Evolutionary conservation across 176 grass and related monocot species (phyloP), one percentile per base, ranked within the genome.

Genomic region (Oryza brachyantha): DNA sequence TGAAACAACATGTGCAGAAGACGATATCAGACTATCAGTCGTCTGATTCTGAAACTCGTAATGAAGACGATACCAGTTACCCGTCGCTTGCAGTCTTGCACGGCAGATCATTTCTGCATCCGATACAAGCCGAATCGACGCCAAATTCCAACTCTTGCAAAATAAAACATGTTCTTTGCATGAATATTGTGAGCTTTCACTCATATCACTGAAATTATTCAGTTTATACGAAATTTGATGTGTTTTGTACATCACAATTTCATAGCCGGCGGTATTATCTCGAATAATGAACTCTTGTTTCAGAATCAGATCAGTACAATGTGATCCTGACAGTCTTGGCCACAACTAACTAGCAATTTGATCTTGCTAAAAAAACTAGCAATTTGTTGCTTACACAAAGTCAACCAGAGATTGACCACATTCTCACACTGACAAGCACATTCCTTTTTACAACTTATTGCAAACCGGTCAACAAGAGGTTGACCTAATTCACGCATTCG

Each of bases 401-500:
- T 42, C 57, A 76, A 62, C 57, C 26, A 42, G 25, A 28, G 13
- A 41, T 76, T 76, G 73, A 76, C 57, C 77, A 29, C 32, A 27
- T 24, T 55, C 29, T 38, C 64, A 57, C n/a, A 50, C 61, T n/a
- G 48, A 52, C 48, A 52, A 52, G 6, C 17, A n/a, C 48, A 52
- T 52, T 21, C 16, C 21, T 52, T 19, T 34, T 66, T 71, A 45
- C 66, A 45, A 5, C 16, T 59, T 29, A 16, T 5, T 37, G 9
- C 61, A 78, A 19, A 27, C 10, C 24, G 22, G 25, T 61, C 64
- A 66, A 38, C 64, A 35, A 66, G 64, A 13, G 8, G 9, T 38
- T 38, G 64, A 66, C 34, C 21, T 38, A 19, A 24, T 0, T 10
- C 34, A 10, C 35, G 2, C 65, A 25, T 68, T 39, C 8, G 32